These are phyloP conservation scores for Globisporangium abappressorium DNA, from an alignment of 352 stramenopile species.

Conservation along the genomic window DNA sequence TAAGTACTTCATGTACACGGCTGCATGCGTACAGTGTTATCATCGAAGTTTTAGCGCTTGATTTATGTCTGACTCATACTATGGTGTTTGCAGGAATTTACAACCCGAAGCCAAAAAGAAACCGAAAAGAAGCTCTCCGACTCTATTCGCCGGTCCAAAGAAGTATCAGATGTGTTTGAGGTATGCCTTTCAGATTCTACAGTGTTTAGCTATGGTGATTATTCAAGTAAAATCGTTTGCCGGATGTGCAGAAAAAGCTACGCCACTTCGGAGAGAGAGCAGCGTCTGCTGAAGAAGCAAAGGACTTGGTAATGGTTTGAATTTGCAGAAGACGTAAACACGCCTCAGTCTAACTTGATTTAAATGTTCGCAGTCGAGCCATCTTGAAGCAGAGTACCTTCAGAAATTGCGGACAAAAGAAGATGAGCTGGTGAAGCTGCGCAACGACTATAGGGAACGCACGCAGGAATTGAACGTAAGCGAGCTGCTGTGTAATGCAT, in stretches of 20 bases:
- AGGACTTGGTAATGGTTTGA: slow-evolving; percentile 39
- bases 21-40: not conserved
- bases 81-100: slow-evolving; percentile 29
- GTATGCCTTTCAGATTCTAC: slow-evolving; percentile 7
- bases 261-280: slow-evolving; percentile 41
- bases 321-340: not conserved
- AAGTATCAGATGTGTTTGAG: slow-evolving; percentile 44
- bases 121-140: slow-evolving; percentile 48
- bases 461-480: slow-evolving; percentile 50
- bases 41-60: too few relatives aligned
- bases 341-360: not conserved
- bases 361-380: slow-evolving; percentile 26
- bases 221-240: not conserved
- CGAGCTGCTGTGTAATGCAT: not conserved
- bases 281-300: slow-evolving; percentile 51
- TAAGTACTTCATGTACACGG: slow-evolving; percentile 11
- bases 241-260: slow-evolving; percentile 16
- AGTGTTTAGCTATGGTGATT: not conserved
- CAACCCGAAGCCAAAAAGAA: slow-evolving; percentile 46
- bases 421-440: slow-evolving; percentile 44
- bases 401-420: slow-evolving; percentile 48
- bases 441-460: slow-evolving; percentile 47
- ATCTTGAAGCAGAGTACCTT: slow-evolving; percentile 46
- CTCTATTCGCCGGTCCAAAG: slow-evolving; percentile 32
- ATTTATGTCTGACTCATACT: not conserved